Base-by-base conservation (phyloP, 129 eudicot genomes). In the Lactuca sativa region DNA sequence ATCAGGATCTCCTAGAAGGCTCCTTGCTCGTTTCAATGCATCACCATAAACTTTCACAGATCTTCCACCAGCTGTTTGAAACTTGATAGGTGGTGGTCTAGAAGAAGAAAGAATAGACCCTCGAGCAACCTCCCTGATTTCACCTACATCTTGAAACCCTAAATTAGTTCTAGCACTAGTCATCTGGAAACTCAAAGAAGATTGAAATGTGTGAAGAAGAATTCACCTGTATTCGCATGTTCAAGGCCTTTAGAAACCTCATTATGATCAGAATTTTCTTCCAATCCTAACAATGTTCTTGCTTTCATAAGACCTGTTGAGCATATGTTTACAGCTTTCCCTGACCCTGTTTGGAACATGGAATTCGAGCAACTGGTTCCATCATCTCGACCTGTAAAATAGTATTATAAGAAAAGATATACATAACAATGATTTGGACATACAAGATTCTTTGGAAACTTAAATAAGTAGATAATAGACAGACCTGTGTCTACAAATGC, bases 41-140 rank as follows among this genome's bases (percentile, higher is more conserved):
- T 85, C 92, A 74, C 86, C 58, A 30, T 97, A 90, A 82, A 90
- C 97, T 59, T 93, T 87, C 37, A 90, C 83, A 59, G 93, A 90
- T 77, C 95, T 90, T 62, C 99, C 99, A 48, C 97, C 93, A 67
- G 97, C 99, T 73, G 97, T 89, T 6, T 87, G 95, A 79, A 93
- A 93, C 81, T 80, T 87, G 70, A 93, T 77, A 11, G 88, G 82
- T 78, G 98, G 80, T 48, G 85, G 80, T 72, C 81, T 80, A 15
- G 75, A 41, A 75, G 69, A 74, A 73, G 80, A 53, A 47, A 30
- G 60, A 64, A 64, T 30, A 67, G 72, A 65, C 53, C 75, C 72
- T 56, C 82, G 78, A 71, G 41, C 57, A 54, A 38, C 54, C 49
- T 85, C 74, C 56, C 62, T 60, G 4, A 74, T 52, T 53, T 83